Conservation (phyloP, 1,284 basidiomycete genomes). For the Tetrapyrgos nigripes region DNA sequence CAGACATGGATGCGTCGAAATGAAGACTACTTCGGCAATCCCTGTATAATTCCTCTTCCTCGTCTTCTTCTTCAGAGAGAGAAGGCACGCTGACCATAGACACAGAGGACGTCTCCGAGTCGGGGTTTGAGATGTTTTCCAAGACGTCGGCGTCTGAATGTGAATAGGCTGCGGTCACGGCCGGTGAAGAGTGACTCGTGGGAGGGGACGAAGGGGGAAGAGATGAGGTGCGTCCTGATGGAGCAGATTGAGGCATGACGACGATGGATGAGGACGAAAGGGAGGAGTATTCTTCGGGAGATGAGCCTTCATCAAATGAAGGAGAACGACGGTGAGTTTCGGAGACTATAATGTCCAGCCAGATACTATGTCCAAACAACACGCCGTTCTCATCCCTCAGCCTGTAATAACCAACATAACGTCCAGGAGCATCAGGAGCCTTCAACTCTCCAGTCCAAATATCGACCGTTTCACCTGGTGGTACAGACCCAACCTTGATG, state of each 20-base stretch:
- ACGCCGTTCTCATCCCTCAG: conserved; percentile 63
- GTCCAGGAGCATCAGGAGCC: conserved; percentile 77
- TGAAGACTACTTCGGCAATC: conserved; percentile 58
- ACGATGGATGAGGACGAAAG: conserved; percentile 73
- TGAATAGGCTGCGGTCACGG: conserved; percentile 34
- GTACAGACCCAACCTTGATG: conserved; percentile 58
- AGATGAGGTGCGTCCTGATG: too few species aligned
- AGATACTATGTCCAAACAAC: conserved; percentile 76
- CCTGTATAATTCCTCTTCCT: conserved; percentile 53
- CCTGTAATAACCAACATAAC: conserved; percentile 79
- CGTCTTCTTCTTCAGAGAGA: conserved; percentile 48
- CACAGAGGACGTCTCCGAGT: conserved; percentile 60
- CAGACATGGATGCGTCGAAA: conserved; percentile 28
- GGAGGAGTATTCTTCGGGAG: conserved; percentile 42
- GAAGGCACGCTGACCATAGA: conserved; percentile 69
- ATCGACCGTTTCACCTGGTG: conserved; percentile 63
- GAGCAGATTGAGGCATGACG: conserved; percentile 65
- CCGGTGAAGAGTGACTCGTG: too few species aligned
- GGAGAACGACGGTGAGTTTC: conserved; percentile 45
- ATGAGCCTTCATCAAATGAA: conserved; percentile 39
- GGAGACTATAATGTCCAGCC: conserved; percentile 74
- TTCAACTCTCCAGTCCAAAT: conserved; percentile 79
- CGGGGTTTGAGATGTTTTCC: conserved; percentile 55
- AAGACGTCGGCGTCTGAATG: conserved; percentile 46
- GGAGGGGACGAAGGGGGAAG: too few species aligned